Percentiles rank a stretch among this genome's conserved stretches.
These are phyloP conservation scores for Nicotiana rustica DNA, from an alignment of 305 asterid genomes.

Conservation along the genomic window DNA sequence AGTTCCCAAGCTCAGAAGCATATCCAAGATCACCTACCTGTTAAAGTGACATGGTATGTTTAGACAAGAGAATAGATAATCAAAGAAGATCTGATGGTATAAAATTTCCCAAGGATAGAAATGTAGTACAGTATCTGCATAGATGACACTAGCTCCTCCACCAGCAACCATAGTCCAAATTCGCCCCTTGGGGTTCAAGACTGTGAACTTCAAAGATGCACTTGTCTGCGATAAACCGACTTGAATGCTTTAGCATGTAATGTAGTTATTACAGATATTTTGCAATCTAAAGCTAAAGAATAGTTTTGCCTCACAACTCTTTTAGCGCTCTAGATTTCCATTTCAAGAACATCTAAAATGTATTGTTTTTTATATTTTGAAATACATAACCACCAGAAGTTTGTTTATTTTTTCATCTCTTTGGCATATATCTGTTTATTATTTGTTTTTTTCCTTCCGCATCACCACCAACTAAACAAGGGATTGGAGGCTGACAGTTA, in stretches of 20 bases:
- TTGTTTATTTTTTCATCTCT: neutral
- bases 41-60: neutral
- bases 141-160: slow-evolving; percentile 98
- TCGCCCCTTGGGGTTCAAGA: slow-evolving; percentile 91
- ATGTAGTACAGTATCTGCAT: slow-evolving; percentile 82
- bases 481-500: neutral
- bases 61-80: slow-evolving; percentile 32
- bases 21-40: slow-evolving; percentile 97
- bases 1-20: slow-evolving; percentile 96
- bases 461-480: neutral
- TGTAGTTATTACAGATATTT: neutral
- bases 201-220: slow-evolving; percentile 96
- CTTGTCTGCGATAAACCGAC: slow-evolving; percentile 65
- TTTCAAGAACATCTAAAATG: neutral
- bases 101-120: slow-evolving; percentile 33
- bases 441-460: neutral
- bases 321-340: neutral
- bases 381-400: neutral
- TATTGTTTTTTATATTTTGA: neutral
- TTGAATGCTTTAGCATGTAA: neutral
- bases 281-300: neutral
- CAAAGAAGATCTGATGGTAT: slow-evolving; percentile 1
- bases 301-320: neutral
- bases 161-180: slow-evolving; percentile 99
- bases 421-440: neutral